Conservation (phyloP, 2,329 filamentous ascomycete species). For the Colletotrichum noveboracense region DNA sequence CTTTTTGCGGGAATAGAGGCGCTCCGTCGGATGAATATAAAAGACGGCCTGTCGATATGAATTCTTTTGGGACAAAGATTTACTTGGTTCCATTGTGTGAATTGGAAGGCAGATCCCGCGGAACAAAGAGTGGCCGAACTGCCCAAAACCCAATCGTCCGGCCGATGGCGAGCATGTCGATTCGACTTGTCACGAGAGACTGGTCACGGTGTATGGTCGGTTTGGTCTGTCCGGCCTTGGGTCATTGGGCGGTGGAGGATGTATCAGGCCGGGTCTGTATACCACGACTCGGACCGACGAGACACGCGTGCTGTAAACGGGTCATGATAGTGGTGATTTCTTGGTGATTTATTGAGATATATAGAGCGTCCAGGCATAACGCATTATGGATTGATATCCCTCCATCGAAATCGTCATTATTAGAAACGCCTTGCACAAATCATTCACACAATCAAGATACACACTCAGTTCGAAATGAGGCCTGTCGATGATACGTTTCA, state of each 20-base stretch:
- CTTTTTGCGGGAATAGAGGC: not conserved
- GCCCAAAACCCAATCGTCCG: not conserved
- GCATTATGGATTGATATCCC: not conserved
- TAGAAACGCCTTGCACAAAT: not conserved
- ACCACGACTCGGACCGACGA: not conserved
- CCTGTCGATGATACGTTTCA: not conserved
- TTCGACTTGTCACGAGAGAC: not conserved
- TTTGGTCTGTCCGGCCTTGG: not conserved
- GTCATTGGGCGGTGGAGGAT: not conserved
- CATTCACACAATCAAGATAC: not conserved
- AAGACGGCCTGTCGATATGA: not conserved
- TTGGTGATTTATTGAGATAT: not conserved
- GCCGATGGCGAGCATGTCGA: not conserved
- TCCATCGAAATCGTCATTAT: not conserved
- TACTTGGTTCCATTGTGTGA: not conserved
- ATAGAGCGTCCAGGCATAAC: fast-evolving
- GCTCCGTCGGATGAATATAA: not conserved
- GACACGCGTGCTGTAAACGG: not conserved
- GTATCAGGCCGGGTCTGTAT: not conserved
- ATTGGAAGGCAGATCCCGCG: not conserved
- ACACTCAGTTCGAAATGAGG: fast-evolving
- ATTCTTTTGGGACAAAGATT: not conserved
- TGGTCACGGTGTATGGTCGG: not conserved
- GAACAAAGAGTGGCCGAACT: not conserved
- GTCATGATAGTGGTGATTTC: not conserved